These are phyloP conservation scores for Mortierella sp. DNA, from an alignment of 371 early-diverging fungal genomes.

Conservation along the genomic window DNA sequence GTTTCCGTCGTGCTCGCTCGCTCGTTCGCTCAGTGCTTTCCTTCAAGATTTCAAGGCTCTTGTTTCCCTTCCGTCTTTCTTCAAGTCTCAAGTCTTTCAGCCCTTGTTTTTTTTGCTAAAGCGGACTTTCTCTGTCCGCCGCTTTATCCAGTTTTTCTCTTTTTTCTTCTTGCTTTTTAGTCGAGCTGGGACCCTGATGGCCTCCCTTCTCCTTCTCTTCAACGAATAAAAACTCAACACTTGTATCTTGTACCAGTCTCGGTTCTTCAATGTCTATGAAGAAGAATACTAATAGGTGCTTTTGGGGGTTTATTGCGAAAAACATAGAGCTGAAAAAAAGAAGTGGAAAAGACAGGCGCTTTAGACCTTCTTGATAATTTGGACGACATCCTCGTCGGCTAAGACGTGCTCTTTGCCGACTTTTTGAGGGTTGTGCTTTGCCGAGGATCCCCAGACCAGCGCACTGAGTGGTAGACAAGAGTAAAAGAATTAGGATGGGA, in stretches of 20 bases:
- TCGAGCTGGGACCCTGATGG: background rate
- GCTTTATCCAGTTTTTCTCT: background rate
- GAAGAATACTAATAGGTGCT: background rate
- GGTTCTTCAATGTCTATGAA: background rate
- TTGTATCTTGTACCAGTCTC: background rate
- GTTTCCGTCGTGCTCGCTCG: background rate
- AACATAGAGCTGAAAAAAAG: background rate
- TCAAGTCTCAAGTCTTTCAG: background rate
- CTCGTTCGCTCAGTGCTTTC: background rate
- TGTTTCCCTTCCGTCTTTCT: background rate
- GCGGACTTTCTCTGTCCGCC: background rate
- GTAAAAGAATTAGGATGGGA: background rate
- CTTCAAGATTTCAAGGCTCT: background rate
- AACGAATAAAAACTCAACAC: background rate
- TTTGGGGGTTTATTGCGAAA: background rate
- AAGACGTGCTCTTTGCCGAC: slow-evolving; percentile 98
- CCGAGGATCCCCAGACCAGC: slow-evolving; percentile 98
- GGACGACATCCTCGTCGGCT: slow-evolving; percentile 99
- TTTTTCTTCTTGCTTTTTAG: background rate
- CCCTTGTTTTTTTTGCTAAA: background rate
- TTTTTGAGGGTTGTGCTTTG: slow-evolving; percentile 99
- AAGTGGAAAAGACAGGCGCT: background rate
- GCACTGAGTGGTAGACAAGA: slow-evolving; percentile 67
- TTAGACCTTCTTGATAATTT: slow-evolving; percentile 89
- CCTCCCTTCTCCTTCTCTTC: background rate